Evolutionary conservation across 257 asterid species (phyloP).

Genomic region (Asclepias syriaca): DNA sequence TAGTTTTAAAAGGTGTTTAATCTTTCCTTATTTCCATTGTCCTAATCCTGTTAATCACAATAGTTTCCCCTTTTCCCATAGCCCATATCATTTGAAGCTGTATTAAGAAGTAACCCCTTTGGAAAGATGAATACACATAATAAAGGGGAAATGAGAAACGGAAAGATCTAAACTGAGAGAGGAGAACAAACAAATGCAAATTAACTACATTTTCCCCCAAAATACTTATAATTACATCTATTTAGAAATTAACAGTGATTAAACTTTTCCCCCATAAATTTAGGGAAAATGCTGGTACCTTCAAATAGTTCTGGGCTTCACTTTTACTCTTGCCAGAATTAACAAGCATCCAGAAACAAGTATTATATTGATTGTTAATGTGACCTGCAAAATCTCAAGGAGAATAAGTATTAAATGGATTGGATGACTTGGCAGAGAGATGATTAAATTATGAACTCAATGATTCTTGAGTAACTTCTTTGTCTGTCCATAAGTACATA

Average conservation of each 20-base stretch:
- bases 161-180: background rate
- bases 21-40: background rate
- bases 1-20: background rate
- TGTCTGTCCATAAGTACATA: background rate
- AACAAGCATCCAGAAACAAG: conserved; percentile 96
- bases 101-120: background rate
- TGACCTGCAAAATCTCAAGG: conserved; percentile 52
- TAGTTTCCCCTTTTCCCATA: background rate
- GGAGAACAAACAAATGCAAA: conserved; percentile 2
- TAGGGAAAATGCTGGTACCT: conserved; percentile 35
- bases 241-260: background rate
- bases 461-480: background rate
- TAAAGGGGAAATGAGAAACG: background rate
- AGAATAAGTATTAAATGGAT: background rate
- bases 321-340: conserved; percentile 75
- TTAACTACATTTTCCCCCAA: background rate
- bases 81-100: background rate
- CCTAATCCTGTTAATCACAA: background rate
- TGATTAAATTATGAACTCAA: background rate
- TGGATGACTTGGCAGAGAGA: conserved; percentile 5
- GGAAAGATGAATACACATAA: background rate
- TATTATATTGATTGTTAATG: conserved; percentile 84
- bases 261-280: background rate
- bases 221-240: background rate
- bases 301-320: conserved; percentile 61